Base-by-base conservation (phyloP, 805 yeast genomes). In the Saturnispora besseyi region DNA sequence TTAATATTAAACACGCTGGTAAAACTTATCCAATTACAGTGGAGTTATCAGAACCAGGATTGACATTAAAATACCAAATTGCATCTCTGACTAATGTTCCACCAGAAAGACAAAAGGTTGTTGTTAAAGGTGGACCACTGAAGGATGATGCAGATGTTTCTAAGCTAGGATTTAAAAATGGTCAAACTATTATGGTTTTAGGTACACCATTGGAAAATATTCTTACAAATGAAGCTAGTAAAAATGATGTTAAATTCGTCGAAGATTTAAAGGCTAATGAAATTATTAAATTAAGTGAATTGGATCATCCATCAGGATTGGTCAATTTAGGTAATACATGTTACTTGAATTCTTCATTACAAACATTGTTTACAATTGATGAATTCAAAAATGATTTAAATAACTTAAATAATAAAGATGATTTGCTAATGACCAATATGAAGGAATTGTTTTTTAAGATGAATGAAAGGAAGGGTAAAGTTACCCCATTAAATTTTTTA, bases 101-200 rank as follows among this genome's bases (percentile, higher is more conserved):
- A n/a, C 78, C 81, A 1, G 84, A 79, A 49, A 82, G 96, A 58
- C 99, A 93, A 69, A 91, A 91, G 70, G 83, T 90, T 53, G 75
- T 93, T 62, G 78, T 88, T 47, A 89, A 87, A 69, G 91, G 95
- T 11, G 96, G 96, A 40, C 95, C 89, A 64, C 69, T 93, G 59
- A 74, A 75, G 49, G 91, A 88, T 66, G 90, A 84, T 53, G 59
- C 64, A 7, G 69, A 73, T 36, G 66, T 87, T 48, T 61, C 70
- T 10, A 57, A 68, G 4, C 71, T 84, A 46, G 76, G 73, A 26
- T 62, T 90, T 54, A 85, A 84, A 59, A 73, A 78, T 22, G 78
- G 78, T 32, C 86, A 84, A 56, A 71, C 78, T 12, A 72, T 91
- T 22, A 86, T 93, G 96, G 87, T 93, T 51, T 73, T 93, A 50